Evolutionary conservation across 129 eudicot species (phyloP), one percentile per base, ranked within the genome.

Genomic region (Solidago caesia): DNA sequence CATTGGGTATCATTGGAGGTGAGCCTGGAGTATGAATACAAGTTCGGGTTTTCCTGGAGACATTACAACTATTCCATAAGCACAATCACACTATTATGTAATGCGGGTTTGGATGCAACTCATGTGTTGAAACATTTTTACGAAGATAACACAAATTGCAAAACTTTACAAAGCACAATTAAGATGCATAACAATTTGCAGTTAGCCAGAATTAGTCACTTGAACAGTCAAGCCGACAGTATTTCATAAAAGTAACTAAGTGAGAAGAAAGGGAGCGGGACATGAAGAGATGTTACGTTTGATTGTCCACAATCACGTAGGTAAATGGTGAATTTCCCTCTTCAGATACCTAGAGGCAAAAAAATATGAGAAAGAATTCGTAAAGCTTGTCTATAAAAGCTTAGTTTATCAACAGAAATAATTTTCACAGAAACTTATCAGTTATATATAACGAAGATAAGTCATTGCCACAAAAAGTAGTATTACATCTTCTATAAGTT

Each of bases 291-390:
- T 39, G 69, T 82, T 82, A 94, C 98, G 89, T 94, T 82, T 94
- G 83, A 7, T 80, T 81, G 85, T 94, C 98, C 62, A 94, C 97
- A 73, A 94, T 94, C 83, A 94, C 66, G 75, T 90, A 94, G 44
- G 91, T 88, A 78, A 90, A 94, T 47, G 97, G 97, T 78, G 98
- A 94, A 81, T 87, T 90, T 42, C 98, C 98, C 72, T 88, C 97
- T 81, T 85, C 64, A 62, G 98, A 90, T 47, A 94, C 98, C 98
- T 94, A 88, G 5, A 62, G 77, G 56, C 79, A 75, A 29, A 9
- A 27, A 53, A 9, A 48, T 46, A 72, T 49, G 45, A 59, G 61
- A 62, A 80, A 53, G 67, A 79, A 21, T 14, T 65, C 55, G 66
- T 53, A 63, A 65, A 41, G 39, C 27, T 7, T 39, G 46, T 15